Percentiles rank a stretch among this genome's conserved stretches.
These are phyloP conservation scores for Calonectria honghensis DNA, from an alignment of 2,329 filamentous ascomycete genomes.

Conservation along the genomic window DNA sequence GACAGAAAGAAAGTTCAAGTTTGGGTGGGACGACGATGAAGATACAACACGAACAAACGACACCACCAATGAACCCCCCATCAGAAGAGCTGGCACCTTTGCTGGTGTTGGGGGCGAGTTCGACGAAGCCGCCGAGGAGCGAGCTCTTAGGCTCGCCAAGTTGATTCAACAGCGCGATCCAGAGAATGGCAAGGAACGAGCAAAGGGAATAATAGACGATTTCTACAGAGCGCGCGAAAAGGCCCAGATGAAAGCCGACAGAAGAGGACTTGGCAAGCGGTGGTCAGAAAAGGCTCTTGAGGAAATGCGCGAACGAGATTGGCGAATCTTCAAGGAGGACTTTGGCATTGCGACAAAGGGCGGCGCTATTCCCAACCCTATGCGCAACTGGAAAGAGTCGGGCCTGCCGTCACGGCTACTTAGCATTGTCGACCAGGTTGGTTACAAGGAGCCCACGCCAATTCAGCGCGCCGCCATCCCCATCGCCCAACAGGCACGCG, in stretches of 20 bases:
- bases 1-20: conserved; percentile 98
- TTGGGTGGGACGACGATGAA: conserved; percentile 97
- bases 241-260: conserved; percentile 82
- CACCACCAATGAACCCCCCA: conserved; percentile 77
- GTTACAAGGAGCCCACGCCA: conserved; percentile 92
- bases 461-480: conserved; percentile 97
- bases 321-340: conserved; percentile 99
- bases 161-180: conserved; percentile 84
- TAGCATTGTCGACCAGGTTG: conserved; percentile 87
- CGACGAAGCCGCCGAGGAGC: conserved; percentile 73
- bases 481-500: conserved; percentile 92
- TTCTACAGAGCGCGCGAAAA: conserved; percentile 77
- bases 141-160: conserved; percentile 76
- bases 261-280: conserved; percentile 89
- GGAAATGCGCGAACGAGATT: conserved; percentile 97
- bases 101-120: conserved; percentile 71
- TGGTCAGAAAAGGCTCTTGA: conserved; percentile 95
- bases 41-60: conserved; percentile 85
- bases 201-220: conserved; percentile 88
- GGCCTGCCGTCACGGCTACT: conserved; percentile 85
- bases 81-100: conserved; percentile 61
- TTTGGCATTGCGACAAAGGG: conserved; percentile 98
- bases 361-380: conserved; percentile 92
- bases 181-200: conserved; percentile 85
- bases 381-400: conserved; percentile 95